phyloP scores from a whole-genome alignment of 2,329 filamentous ascomycete genomes.

The Amphichorda felina region DNA sequence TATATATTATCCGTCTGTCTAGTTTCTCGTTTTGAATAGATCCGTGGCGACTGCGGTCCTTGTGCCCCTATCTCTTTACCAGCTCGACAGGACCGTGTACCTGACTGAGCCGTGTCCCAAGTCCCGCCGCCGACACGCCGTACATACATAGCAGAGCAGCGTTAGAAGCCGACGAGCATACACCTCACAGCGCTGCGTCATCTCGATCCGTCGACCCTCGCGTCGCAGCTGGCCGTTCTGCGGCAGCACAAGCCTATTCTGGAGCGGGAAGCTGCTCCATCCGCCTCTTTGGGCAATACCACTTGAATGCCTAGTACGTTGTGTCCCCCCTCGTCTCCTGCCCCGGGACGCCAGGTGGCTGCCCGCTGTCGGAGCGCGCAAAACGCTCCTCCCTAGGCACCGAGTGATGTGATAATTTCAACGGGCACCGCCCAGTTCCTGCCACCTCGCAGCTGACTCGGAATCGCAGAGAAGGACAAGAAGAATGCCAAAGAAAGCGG shows the following conservation, averaged over 20 bases:
- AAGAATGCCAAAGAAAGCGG: constrained; percentile 43
- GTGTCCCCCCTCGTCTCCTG: constrained; percentile 4
- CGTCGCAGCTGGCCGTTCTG: constrained; percentile 1
- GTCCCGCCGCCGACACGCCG: no score
- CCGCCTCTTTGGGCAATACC: constrained; percentile 12
- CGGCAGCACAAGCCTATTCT: constrained; percentile 1
- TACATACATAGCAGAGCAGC: no score
- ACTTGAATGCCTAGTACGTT: constrained; percentile 24
- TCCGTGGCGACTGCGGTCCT: no score
- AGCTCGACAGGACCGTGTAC: no score
- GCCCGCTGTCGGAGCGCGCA: background rate
- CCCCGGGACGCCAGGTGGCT: background rate
- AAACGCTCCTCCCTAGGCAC: constrained; percentile 6
- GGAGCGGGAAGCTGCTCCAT: constrained; percentile 18
- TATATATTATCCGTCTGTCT: no score
- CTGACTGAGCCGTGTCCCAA: no score
- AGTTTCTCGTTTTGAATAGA: no score
- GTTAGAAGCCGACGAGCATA: no score
- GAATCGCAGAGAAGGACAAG: constrained; percentile 33
- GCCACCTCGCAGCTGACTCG: constrained; percentile 11
- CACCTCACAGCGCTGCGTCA: background rate
- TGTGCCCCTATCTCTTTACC: no score
- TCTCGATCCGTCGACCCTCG: background rate
- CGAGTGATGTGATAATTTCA: no score
- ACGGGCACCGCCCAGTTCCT: constrained; percentile 14